phyloP scores from a whole-genome alignment of 2,329 filamentous ascomycete genomes.

The Gyromitra esculenta region DNA sequence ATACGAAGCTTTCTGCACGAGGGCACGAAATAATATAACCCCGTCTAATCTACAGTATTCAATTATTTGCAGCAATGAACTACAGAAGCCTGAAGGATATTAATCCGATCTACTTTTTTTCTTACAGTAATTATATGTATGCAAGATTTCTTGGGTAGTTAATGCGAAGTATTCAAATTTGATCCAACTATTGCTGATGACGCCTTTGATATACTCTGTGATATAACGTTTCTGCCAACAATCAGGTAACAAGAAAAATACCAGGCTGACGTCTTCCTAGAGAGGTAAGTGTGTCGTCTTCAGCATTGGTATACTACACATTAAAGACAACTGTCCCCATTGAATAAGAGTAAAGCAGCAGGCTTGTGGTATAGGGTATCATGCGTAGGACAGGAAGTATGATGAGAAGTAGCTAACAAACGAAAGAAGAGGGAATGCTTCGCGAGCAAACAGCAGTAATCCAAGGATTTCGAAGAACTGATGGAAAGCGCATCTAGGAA shows the following conservation, averaged over 20 bases:
- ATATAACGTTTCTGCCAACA: background rate
- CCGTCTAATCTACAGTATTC: no score
- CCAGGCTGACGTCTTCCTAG: conserved; percentile 15
- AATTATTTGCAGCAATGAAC: background rate
- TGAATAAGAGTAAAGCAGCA: conserved; percentile 23
- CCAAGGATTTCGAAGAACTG: conserved; percentile 28
- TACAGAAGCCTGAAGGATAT: background rate
- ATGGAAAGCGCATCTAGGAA: background rate
- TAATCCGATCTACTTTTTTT: background rate
- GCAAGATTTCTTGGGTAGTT: background rate
- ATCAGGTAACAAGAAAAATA: background rate
- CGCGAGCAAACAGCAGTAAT: conserved; percentile 28
- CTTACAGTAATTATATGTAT: background rate
- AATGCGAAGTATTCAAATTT: conserved; percentile 1
- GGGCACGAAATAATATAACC: no score
- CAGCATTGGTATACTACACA: conserved; percentile 41
- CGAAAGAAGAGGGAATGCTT: conserved; percentile 24
- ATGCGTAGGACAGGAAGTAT: conserved; percentile 15
- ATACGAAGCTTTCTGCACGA: background rate
- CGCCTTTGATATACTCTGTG: background rate
- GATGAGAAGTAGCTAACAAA: conserved; percentile 22
- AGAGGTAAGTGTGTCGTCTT: conserved; percentile 10
- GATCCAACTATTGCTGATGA: background rate
- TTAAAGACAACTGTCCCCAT: conserved; percentile 29
- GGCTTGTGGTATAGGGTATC: conserved; percentile 38